Evolutionary conservation across 192 early-diverging fungal genomes (phyloP).

Genomic region (Coemansia sp.): DNA sequence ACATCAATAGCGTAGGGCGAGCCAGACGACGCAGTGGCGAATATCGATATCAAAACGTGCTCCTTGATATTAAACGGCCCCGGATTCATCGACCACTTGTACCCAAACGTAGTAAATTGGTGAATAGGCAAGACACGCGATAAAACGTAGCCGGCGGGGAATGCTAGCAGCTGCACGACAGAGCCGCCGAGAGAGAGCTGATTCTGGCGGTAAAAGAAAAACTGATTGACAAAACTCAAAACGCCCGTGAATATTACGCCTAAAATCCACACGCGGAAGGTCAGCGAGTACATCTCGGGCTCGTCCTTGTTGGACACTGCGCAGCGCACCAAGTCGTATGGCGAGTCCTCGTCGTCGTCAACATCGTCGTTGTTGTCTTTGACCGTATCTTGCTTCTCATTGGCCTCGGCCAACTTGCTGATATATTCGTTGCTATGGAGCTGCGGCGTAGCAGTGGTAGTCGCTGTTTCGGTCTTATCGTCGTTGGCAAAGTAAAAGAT

Average conservation of each 20-base stretch:
- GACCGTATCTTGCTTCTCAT: background rate
- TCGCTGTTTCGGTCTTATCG: slow-evolving; percentile 16
- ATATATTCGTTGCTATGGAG: background rate
- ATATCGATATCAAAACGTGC: slow-evolving; percentile 79
- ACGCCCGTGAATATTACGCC: slow-evolving; percentile 67
- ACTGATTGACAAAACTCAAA: slow-evolving; percentile 73
- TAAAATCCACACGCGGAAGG: slow-evolving; percentile 72
- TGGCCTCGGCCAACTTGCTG: background rate
- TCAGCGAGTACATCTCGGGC: slow-evolving; percentile 65
- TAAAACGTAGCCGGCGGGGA: slow-evolving; percentile 70
- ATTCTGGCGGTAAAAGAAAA: slow-evolving; percentile 87
- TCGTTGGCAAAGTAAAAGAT: slow-evolving; percentile 28
- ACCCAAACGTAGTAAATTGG: slow-evolving; percentile 57
- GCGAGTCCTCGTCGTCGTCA: slow-evolving; percentile 48
- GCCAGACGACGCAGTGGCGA: slow-evolving; percentile 72
- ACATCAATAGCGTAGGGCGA: slow-evolving; percentile 77
- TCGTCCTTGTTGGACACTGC: slow-evolving; percentile 70
- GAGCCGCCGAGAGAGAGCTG: slow-evolving; percentile 69
- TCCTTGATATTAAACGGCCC: slow-evolving; percentile 89
- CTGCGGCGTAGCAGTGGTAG: background rate
- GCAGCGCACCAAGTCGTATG: slow-evolving; percentile 69
- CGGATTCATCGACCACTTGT: slow-evolving; percentile 67
- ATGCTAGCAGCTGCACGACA: slow-evolving; percentile 74
- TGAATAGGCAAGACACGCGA: slow-evolving; percentile 62
- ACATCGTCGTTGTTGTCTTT: slow-evolving; percentile 14